Evolutionary conservation across 345 rosid genomes (phyloP).

Genomic region (Balakata baccata): DNA sequence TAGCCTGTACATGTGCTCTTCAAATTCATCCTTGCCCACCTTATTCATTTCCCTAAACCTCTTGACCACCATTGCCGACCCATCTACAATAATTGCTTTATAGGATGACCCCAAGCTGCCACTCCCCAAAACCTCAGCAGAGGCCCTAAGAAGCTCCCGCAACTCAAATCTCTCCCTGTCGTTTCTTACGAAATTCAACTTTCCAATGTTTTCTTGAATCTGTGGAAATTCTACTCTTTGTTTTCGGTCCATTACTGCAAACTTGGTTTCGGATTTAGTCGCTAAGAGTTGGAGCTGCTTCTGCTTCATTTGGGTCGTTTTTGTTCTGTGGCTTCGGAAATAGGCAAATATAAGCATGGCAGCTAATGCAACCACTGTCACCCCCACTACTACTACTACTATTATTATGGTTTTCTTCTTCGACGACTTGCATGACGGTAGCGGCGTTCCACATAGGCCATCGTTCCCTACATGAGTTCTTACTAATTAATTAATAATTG

Average conservation of each 20-base stretch:
- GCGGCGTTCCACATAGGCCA: conserved; percentile 66
- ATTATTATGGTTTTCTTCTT: conserved; percentile 34
- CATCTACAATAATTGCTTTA: conserved; percentile 56
- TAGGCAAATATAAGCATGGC: conserved; percentile 12
- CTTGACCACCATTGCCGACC: conserved; percentile 68
- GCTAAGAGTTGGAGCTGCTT: conserved; percentile 14
- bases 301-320: conserved; percentile 21
- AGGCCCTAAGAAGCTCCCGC: conserved; percentile 73
- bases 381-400: conserved; percentile 31
- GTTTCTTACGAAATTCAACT: conserved; percentile 50
- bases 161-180: conserved; percentile 59
- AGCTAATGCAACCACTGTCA: conserved; percentile 20
- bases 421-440: conserved; percentile 46
- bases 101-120: conserved; percentile 77
- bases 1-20: conserved; percentile 62
- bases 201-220: conserved; percentile 23
- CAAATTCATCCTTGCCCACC: conserved; percentile 55
- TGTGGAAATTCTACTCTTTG: conserved; percentile 21
- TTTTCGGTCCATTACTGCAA: conserved; percentile 17
- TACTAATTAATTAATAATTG: no score
- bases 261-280: conserved; percentile 30
- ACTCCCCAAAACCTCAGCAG: conserved; percentile 76
- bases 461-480: conserved; percentile 43
- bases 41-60: conserved; percentile 68
- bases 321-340: conserved; percentile 12